Evolutionary conservation across 2,329 filamentous ascomycete species (phyloP).

Genomic region (Lachnellula hyalina): DNA sequence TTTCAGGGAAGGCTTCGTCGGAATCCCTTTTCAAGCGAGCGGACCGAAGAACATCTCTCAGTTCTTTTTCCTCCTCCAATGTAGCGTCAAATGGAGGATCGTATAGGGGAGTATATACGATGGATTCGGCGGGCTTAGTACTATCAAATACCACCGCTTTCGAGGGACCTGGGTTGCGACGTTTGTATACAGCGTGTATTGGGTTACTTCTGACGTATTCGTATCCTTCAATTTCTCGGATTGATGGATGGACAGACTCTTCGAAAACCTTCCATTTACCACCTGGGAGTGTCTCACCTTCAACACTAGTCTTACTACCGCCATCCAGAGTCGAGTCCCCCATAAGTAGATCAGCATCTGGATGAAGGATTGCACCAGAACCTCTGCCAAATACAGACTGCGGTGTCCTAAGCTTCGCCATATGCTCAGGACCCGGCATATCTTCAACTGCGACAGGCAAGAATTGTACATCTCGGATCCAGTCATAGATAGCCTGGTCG

Average conservation of each 20-base stretch:
- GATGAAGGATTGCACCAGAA: conserved; percentile 10
- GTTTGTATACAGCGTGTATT: too few species aligned
- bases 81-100: too few species aligned
- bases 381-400: conserved; percentile 45
- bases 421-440: conserved; percentile 38
- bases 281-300: background rate
- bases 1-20: too few species aligned
- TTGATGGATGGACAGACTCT: too few species aligned
- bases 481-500: conserved; percentile 52
- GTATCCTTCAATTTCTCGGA: background rate
- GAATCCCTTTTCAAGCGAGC: too few species aligned
- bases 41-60: too few species aligned
- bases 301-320: conserved; percentile 1
- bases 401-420: conserved; percentile 40
- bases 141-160: too few species aligned
- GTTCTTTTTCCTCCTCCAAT: too few species aligned
- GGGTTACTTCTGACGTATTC: background rate
- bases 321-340: conserved; percentile 8
- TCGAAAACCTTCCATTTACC: background rate
- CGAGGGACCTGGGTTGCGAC: too few species aligned
- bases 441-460: conserved; percentile 25
- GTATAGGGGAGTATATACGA: too few species aligned
- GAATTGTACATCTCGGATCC: conserved; percentile 51
- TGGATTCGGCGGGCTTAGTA: too few species aligned
- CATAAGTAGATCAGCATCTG: conserved; percentile 22